phyloP scores from a whole-genome alignment of 208 protist species.

The Porcisia hertigi region DNA sequence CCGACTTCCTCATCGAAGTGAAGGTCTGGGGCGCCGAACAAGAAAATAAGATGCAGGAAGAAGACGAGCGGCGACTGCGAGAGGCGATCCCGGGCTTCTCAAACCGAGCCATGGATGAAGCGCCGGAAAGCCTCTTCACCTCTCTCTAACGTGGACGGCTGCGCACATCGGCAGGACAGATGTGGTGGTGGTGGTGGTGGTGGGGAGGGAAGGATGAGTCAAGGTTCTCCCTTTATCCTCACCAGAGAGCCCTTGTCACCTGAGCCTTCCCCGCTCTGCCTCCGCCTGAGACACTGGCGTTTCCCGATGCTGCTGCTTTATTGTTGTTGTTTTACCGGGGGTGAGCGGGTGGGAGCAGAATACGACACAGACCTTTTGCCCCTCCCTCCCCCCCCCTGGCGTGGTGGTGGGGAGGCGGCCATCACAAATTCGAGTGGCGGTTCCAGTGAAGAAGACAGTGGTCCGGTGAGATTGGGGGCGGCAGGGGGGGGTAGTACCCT shows the following conservation, averaged over 20 bases:
- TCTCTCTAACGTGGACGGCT: not conserved
- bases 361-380: no score
- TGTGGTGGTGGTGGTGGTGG: not conserved
- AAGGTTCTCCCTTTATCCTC: no score
- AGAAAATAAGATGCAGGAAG: constrained; percentile 74
- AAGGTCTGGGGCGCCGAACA: constrained; percentile 87
- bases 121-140: constrained; percentile 8
- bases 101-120: constrained; percentile 23
- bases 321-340: no score
- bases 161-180: not conserved
- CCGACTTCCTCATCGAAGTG: constrained; percentile 88
- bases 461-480: not conserved
- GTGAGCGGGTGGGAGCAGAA: no score
- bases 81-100: constrained; percentile 65
- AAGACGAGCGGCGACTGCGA: constrained; percentile 55
- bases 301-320: no score
- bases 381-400: not conserved
- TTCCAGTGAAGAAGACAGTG: not conserved
- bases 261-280: no score
- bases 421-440: not conserved
- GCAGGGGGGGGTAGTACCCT: no score
- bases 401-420: no score
- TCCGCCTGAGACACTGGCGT: no score
- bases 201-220: no score
- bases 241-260: no score